A percentile compares a stretch with the other conserved stretches of the same genome.
These are phyloP conservation scores for Serendipita sp. DNA, from an alignment of 768 basidiomycete species.

Conservation along the genomic window DNA sequence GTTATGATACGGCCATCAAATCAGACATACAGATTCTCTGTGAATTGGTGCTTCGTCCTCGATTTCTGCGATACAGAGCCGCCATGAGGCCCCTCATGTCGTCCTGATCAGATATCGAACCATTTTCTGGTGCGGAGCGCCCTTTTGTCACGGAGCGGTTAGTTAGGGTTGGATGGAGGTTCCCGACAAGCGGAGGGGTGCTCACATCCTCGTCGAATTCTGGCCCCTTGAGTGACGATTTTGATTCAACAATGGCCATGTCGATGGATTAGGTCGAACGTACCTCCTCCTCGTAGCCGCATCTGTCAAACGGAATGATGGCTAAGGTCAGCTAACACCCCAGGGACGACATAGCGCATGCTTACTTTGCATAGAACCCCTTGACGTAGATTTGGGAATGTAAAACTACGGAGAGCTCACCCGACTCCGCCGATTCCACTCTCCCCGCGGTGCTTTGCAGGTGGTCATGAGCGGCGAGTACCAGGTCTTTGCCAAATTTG, in stretches of 20 bases:
- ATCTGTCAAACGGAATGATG: constrained; percentile 27
- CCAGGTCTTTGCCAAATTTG: constrained; percentile 52
- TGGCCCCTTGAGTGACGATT: constrained; percentile 29
- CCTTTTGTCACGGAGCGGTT: constrained; percentile 17
- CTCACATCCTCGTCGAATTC: constrained; percentile 54
- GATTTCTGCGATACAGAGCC: background rate
- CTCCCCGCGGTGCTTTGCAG: constrained; percentile 25
- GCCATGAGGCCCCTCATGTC: background rate
- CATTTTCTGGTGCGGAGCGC: constrained; percentile 80
- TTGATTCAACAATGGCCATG: background rate
- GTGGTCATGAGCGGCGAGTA: constrained; percentile 47
- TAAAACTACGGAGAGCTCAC: constrained; percentile 28
- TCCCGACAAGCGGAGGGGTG: constrained; percentile 16
- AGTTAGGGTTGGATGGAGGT: constrained; percentile 18
- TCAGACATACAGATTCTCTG: too few species aligned
- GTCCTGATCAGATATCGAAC: constrained; percentile 22
- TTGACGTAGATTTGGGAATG: constrained; percentile 63
- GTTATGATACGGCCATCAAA: too few species aligned
- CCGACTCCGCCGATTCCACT: constrained; percentile 14
- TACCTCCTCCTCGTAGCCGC: constrained; percentile 2
- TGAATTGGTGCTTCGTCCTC: background rate
- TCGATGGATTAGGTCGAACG: background rate
- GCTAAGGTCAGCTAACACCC: constrained; percentile 21
- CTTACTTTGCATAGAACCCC: constrained; percentile 65
- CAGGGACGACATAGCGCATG: constrained; percentile 18